phyloP scores from a whole-genome alignment of 345 rosid species.

The Populus pruinosa region DNA sequence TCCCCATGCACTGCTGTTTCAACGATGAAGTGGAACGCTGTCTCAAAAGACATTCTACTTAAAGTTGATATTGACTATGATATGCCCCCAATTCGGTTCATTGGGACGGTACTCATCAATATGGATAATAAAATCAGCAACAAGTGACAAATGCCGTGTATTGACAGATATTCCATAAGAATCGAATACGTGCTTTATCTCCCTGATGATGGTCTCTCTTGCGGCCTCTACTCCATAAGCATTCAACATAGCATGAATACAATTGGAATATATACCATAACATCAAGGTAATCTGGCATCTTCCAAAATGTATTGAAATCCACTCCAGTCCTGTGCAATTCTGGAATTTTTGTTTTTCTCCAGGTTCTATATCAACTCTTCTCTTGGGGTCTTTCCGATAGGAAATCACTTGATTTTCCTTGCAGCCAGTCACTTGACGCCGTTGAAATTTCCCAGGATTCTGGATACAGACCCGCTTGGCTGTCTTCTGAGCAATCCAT shows the following conservation, averaged over 20 bases:
- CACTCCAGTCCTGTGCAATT: conserved; percentile 67
- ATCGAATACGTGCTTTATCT: conserved; percentile 72
- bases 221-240: conserved; percentile 97
- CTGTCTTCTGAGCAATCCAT: conserved; percentile 78
- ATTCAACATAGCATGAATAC: conserved; percentile 66
- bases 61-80: conserved; percentile 76
- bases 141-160: conserved; percentile 68
- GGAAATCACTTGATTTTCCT: conserved; percentile 74
- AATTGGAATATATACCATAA: conserved; percentile 78
- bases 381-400: conserved; percentile 70
- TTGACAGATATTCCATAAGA: conserved; percentile 80
- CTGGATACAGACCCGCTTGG: conserved; percentile 80
- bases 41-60: conserved; percentile 89
- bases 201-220: conserved; percentile 78
- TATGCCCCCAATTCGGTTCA: conserved; percentile 90
- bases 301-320: conserved; percentile 69
- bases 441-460: conserved; percentile 70
- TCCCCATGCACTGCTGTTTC: conserved; percentile 76
- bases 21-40: conserved; percentile 86
- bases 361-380: conserved; percentile 48
- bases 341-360: conserved; percentile 55
- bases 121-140: conserved; percentile 91
- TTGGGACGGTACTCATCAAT: conserved; percentile 82
- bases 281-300: conserved; percentile 66
- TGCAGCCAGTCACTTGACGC: conserved; percentile 52